Percentiles rank a stretch among this genome's conserved stretches.
Conservation (phyloP, 495 filamentous ascomycete genomes). For the Xylaria flabelliformis region DNA sequence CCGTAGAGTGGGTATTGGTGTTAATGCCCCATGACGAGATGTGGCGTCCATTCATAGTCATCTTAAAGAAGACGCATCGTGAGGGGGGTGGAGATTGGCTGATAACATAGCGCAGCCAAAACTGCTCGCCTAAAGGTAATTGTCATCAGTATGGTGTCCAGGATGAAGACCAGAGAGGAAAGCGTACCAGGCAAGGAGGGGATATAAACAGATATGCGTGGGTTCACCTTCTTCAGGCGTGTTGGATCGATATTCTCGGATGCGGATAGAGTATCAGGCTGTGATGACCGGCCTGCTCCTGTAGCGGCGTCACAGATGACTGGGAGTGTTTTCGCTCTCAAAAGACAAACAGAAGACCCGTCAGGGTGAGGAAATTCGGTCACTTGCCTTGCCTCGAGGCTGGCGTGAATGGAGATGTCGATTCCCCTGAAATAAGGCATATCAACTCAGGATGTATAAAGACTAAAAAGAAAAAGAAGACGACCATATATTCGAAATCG, state of each 20-base stretch:
- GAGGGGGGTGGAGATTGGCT: conserved; percentile 39
- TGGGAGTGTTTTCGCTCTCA: conserved; percentile 27
- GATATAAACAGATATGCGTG: conserved; percentile 56
- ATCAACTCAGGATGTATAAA: conserved; percentile 16
- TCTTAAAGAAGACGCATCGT: conserved; percentile 55
- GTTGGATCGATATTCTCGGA: conserved; percentile 28
- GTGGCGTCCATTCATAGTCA: conserved; percentile 56
- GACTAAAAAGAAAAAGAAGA: not conserved
- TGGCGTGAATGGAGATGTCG: conserved; percentile 46
- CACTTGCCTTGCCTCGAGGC: conserved; percentile 40
- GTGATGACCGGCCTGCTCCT: conserved; percentile 9
- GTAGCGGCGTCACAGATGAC: conserved; percentile 13
- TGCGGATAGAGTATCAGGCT: conserved; percentile 11
- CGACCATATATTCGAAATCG: not conserved
- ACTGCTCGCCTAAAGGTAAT: conserved; percentile 46
- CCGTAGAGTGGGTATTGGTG: conserved; percentile 32
- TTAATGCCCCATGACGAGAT: conserved; percentile 57
- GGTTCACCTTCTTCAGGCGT: conserved; percentile 43
- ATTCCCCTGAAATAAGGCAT: conserved; percentile 60
- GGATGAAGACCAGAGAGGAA: not conserved
- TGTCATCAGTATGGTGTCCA: conserved; percentile 15
- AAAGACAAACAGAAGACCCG: conserved; percentile 47
- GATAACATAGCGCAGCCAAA: conserved; percentile 53
- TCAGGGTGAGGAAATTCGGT: conserved; percentile 61
- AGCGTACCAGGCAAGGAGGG: conserved; percentile 54